Evolutionary conservation across 371 early-diverging fungal genomes (phyloP), one percentile per base, ranked within the genome.

Genomic region (Mucor ambiguus): DNA sequence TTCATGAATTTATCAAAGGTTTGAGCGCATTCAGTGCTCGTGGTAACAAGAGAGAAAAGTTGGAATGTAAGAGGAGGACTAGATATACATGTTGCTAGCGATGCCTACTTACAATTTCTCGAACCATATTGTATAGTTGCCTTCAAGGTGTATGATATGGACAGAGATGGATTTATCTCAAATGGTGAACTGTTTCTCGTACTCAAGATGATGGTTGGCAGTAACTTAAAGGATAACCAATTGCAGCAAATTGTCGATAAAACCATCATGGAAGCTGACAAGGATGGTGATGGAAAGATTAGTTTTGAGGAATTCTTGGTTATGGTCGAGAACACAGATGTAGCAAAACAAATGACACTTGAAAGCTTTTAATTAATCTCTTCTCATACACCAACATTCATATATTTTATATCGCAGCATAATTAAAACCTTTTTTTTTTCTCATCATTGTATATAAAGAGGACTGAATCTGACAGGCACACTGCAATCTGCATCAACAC

Each of bases 161-260:
- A 99, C 81, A 88, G 97, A 54, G 98, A 98, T 78, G 98, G 98
- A 12, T 97, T 79, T 71, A 97, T 98, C 69, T 96, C 96, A 30
- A 98, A 98, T 74, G 98, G 98, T 58, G 99, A 99, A 79, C 83
- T 99, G 30, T 98, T 95, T 77, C 74, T 95, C 37, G 98, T 97
- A 1, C 85, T 99, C 32, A 97, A 96, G 83, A 97, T 95, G 95
- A 97, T 98, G 97, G 96, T 96, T 22, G 98, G 98, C 10, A 94
- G 91, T 79, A 96, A 97, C 75, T 83, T 99, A 60, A 91, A 90
- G 61, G 96, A 96, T 61, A 87, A 90, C 35, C 98, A 98, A 78
- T 87, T 99, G 38, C 98, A 99, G 76, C 98, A 98, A 81, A 97
- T 99, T 71, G 99, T 99, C 4, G 99, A 99, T 85, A 98, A 98